Evolutionary conservation across 441 rosid genomes (phyloP).

Genomic region (Dalechampia spathulata): DNA sequence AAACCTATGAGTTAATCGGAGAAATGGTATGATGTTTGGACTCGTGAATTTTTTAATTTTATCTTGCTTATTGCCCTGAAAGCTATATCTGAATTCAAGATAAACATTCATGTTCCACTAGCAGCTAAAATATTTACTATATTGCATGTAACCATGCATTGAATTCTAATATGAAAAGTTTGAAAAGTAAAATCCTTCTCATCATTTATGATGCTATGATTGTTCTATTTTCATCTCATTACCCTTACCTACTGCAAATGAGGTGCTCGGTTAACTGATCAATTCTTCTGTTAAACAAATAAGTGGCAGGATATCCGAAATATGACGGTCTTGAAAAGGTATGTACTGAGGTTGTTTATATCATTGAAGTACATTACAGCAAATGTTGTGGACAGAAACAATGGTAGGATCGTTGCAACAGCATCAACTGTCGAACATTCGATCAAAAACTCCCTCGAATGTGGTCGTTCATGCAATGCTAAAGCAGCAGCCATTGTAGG

Average conservation of each 20-base stretch:
- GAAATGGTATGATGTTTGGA: too few species aligned
- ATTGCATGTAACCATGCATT: too few species aligned
- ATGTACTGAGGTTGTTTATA: conserved; percentile 25
- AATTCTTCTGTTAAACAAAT: neutral
- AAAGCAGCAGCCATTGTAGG: conserved; percentile 38
- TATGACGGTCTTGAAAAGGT: conserved; percentile 25
- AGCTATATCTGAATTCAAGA: too few species aligned
- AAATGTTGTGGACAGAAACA: conserved; percentile 37
- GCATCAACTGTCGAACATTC: conserved; percentile 42
- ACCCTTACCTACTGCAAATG: neutral
- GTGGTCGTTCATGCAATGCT: conserved; percentile 43
- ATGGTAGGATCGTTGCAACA: conserved; percentile 34
- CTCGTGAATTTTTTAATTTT: too few species aligned
- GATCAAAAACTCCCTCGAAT: conserved; percentile 34
- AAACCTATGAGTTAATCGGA: too few species aligned
- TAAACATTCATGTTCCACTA: too few species aligned
- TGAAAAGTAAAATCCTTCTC: too few species aligned
- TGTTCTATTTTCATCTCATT: too few species aligned
- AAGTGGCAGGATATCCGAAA: conserved; percentile 1
- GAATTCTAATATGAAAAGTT: too few species aligned
- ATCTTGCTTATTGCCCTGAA: too few species aligned
- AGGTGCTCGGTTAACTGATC: neutral
- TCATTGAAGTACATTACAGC: conserved; percentile 27
- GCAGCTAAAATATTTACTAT: too few species aligned
- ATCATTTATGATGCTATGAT: too few species aligned